These are phyloP conservation scores for Simmondsia chinensis DNA, from an alignment of 148 eudicot genomes.

Conservation along the genomic window DNA sequence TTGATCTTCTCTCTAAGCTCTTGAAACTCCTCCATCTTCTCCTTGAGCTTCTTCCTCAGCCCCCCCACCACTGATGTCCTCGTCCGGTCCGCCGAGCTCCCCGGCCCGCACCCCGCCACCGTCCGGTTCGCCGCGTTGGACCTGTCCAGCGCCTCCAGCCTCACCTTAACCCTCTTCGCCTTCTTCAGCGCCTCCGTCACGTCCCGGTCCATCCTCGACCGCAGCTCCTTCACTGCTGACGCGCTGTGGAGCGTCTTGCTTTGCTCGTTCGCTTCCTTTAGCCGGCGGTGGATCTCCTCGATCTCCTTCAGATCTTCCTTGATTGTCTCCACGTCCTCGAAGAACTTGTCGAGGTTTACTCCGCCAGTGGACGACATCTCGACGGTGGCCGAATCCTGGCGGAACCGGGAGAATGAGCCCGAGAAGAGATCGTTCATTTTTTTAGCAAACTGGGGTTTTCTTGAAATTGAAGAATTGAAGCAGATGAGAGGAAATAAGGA, in stretches of 20 bases:
- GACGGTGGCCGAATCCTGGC: constrained; percentile 7
- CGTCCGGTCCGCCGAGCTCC: constrained; percentile 72
- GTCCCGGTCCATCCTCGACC: constrained; percentile 59
- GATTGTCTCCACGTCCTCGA: constrained; percentile 59
- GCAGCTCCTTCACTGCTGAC: constrained; percentile 40
- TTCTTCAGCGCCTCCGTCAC: constrained; percentile 49
- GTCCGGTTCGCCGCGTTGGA: constrained; percentile 62
- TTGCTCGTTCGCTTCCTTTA: constrained; percentile 49
- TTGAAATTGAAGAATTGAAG: too few relatives aligned
- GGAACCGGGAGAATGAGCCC: constrained; percentile 25
- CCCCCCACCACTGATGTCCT: constrained; percentile 72
- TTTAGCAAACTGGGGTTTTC: not conserved
- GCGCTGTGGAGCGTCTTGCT: constrained; percentile 64
- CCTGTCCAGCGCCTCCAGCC: constrained; percentile 52
- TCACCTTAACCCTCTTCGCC: constrained; percentile 59
- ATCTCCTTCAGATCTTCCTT: constrained; percentile 52
- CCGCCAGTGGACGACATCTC: constrained; percentile 17
- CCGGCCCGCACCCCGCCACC: constrained; percentile 73
- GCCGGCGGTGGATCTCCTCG: constrained; percentile 31
- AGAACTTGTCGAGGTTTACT: constrained; percentile 68
- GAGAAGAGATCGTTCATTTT: constrained; percentile 42
- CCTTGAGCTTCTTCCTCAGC: constrained; percentile 60
- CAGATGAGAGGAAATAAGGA: too few relatives aligned
- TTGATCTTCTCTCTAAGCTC: constrained; percentile 42
- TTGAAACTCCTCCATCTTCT: constrained; percentile 61